These are phyloP conservation scores for Aspergillus haitiensis DNA, from an alignment of 495 filamentous ascomycete genomes.

Conservation along the genomic window DNA sequence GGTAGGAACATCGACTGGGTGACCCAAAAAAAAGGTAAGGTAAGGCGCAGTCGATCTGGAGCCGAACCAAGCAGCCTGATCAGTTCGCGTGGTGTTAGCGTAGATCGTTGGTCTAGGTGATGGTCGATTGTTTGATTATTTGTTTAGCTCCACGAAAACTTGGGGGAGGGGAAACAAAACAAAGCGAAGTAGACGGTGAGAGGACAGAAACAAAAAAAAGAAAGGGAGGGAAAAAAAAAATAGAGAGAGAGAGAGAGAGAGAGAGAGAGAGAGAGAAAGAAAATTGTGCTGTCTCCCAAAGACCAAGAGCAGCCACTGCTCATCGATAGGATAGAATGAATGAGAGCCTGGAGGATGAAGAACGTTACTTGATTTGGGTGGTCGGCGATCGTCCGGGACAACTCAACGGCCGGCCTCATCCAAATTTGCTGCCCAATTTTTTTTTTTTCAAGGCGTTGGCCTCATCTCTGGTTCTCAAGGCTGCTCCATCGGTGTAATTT, in stretches of 20 bases:
- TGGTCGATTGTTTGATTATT: not conserved
- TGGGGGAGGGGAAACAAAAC: not conserved
- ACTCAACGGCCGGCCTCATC: conserved; percentile 15
- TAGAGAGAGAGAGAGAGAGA: not conserved
- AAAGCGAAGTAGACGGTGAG: conserved; percentile 5
- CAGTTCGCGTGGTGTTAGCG: conserved; percentile 21
- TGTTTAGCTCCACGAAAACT: not conserved
- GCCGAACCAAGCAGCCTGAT: conserved; percentile 6
- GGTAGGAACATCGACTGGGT: not conserved
- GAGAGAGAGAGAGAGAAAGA: not conserved
- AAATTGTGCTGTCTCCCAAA: conserved; percentile 9
- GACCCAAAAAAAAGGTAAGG: not conserved
- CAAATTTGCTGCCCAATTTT: conserved; percentile 27
- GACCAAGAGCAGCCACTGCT: conserved; percentile 8
- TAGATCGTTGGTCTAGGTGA: conserved; percentile 6
- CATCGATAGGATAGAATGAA: not conserved
- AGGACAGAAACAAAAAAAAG: not conserved
- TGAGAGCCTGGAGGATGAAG: not conserved
- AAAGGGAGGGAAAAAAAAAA: not conserved
- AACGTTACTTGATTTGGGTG: not conserved
- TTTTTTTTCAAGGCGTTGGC: conserved; percentile 14
- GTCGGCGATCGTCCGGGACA: conserved; percentile 16
- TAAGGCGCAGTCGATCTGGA: conserved; percentile 7
- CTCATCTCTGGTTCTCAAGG: conserved; percentile 14
- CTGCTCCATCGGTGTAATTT: too few relatives aligned